These are phyloP conservation scores for Limonium bicolor DNA, from an alignment of 148 eudicot genomes.

Conservation along the genomic window DNA sequence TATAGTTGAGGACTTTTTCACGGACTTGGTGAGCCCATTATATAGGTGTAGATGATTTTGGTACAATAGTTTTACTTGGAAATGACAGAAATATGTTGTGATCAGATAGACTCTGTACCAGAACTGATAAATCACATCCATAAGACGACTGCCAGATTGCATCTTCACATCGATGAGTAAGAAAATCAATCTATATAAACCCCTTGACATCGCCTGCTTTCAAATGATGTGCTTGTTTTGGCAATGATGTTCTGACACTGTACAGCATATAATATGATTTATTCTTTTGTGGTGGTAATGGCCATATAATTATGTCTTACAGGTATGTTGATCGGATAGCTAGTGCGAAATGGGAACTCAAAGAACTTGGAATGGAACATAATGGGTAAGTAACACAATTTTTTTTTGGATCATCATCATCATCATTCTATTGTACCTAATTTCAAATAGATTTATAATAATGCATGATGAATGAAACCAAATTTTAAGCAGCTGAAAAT, in stretches of 20 bases:
- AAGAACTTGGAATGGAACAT: slow-evolving; percentile 90
- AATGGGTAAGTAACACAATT: slow-evolving; percentile 89
- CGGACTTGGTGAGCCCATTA: slow-evolving; percentile 48
- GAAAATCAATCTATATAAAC: slow-evolving; percentile 16
- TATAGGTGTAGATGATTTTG: too few relatives aligned
- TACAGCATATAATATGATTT: not conserved
- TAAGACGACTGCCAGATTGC: slow-evolving; percentile 71
- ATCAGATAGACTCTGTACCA: slow-evolving; percentile 89
- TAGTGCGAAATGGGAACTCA: slow-evolving; percentile 86
- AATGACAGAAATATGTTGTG: slow-evolving; percentile 4
- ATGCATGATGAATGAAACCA: too few relatives aligned
- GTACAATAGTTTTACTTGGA: too few relatives aligned
- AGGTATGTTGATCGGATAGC: slow-evolving; percentile 87
- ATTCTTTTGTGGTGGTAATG: slow-evolving; percentile 6
- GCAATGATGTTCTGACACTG: too few relatives aligned
- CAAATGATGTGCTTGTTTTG: too few relatives aligned
- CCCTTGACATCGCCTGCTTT: too few relatives aligned
- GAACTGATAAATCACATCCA: slow-evolving; percentile 78
- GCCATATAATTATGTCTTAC: slow-evolving; percentile 7
- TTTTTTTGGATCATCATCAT: too few relatives aligned
- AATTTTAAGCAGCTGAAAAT: too few relatives aligned
- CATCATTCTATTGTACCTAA: too few relatives aligned
- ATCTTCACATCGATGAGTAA: slow-evolving; percentile 90
- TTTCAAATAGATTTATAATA: too few relatives aligned
- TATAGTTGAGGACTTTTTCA: slow-evolving; percentile 77